Percentiles rank a stretch among this genome's conserved stretches.
Evolutionary conservation across 1,284 basidiomycete genomes (phyloP).

Genomic region (Sparassis latifolia): DNA sequence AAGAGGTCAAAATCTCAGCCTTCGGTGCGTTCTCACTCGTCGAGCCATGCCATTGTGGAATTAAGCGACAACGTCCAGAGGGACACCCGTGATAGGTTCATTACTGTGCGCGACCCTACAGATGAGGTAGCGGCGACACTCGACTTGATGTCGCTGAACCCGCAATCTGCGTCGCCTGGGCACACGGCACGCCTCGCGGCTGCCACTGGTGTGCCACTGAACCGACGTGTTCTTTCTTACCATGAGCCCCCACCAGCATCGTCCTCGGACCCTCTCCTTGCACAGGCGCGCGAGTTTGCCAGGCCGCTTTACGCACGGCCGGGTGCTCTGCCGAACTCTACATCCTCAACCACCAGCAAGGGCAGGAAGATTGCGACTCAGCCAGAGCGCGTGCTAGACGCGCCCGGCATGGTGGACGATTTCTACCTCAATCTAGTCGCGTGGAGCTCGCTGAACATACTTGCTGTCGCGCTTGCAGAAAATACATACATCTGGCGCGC

Average conservation of each 20-base stretch:
- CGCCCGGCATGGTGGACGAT: slow-evolving; percentile 92
- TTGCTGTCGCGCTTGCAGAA: slow-evolving; percentile 83
- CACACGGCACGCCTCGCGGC: slow-evolving; percentile 71
- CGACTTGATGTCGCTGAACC: slow-evolving; percentile 55
- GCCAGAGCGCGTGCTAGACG: slow-evolving; percentile 90
- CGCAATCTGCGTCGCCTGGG: slow-evolving; percentile 57
- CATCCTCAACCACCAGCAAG: slow-evolving; percentile 57
- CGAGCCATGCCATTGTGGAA: too few species aligned
- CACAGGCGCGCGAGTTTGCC: slow-evolving; percentile 67
- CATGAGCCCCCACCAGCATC: slow-evolving; percentile 70
- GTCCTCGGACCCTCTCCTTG: slow-evolving; percentile 60
- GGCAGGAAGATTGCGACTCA: slow-evolving; percentile 75
- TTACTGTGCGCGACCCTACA: slow-evolving; percentile 56
- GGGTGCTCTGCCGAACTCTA: slow-evolving; percentile 53
- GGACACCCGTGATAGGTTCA: slow-evolving; percentile 65
- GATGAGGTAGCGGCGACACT: slow-evolving; percentile 56
- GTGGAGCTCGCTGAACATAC: slow-evolving; percentile 83
- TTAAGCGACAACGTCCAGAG: slow-evolving; percentile 14
- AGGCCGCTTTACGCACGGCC: slow-evolving; percentile 68
- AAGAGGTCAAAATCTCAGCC: slow-evolving; percentile 70
- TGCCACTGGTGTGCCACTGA: slow-evolving; percentile 67
- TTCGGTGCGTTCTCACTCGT: slow-evolving; percentile 30
- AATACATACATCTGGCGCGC: slow-evolving; percentile 92
- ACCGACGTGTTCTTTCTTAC: slow-evolving; percentile 71
- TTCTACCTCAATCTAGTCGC: slow-evolving; percentile 94